phyloP scores from a whole-genome alignment of 306 rosid genomes.

The Quercus rubra region DNA sequence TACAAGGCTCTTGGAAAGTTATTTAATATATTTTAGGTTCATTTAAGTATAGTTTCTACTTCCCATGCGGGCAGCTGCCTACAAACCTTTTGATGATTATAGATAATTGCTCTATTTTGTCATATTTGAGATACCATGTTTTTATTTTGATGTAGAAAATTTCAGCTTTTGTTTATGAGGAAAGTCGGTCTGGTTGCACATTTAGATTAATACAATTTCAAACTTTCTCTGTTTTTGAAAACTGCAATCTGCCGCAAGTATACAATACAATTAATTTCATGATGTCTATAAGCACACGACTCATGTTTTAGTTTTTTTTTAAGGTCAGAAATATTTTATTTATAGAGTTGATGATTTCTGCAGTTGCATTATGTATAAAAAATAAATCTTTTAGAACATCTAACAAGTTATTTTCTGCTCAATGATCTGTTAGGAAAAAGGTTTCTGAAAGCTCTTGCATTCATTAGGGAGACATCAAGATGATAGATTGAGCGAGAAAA shows the following conservation, averaged over 20 bases:
- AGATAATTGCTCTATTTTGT: conserved; percentile 1
- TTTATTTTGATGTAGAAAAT: background rate
- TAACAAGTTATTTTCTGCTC: background rate
- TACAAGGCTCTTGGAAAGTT: background rate
- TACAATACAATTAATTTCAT: background rate
- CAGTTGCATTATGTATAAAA: background rate
- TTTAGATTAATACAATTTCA: background rate
- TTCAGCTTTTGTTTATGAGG: background rate
- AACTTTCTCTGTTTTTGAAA: background rate
- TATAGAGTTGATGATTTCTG: background rate
- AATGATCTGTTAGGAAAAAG: background rate
- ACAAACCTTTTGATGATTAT: conserved; percentile 2
- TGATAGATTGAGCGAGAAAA: background rate
- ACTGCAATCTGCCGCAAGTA: background rate
- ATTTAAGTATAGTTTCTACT: background rate
- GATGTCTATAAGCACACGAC: background rate
- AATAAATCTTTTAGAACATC: background rate
- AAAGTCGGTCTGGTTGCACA: conserved; percentile 13
- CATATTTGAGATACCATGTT: conserved; percentile 1
- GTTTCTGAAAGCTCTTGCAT: conserved; percentile 3
- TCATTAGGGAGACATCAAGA: conserved; percentile 1
- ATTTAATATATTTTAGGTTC: background rate
- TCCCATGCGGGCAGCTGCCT: background rate
- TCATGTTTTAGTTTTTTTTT: background rate
- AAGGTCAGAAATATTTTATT: background rate